Evolutionary conservation across 306 rosid species (phyloP).

Genomic region (Cicer bijugum): DNA sequence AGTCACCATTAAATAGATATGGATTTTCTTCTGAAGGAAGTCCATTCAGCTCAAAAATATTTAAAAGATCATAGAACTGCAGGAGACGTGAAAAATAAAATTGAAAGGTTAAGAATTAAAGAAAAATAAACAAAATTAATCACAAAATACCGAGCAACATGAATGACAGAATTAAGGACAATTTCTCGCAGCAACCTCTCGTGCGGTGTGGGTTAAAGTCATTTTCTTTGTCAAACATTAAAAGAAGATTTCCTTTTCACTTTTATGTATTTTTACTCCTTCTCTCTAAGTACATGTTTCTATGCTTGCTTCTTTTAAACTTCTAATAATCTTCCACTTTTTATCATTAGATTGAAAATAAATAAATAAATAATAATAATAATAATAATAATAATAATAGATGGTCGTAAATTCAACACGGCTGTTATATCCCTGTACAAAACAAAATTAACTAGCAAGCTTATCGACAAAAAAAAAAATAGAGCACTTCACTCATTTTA

Average conservation of each 20-base stretch:
- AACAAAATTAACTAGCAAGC: not conserved
- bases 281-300: not conserved
- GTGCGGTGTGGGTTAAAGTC: not conserved
- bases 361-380: not conserved
- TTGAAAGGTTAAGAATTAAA: slow-evolving; percentile 1
- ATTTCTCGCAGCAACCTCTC: not conserved
- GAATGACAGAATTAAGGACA: not conserved
- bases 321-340: not conserved
- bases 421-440: not conserved
- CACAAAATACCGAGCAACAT: slow-evolving; percentile 9
- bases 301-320: slow-evolving; percentile 1
- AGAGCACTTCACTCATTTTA: not conserved
- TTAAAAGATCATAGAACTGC: slow-evolving; percentile 96
- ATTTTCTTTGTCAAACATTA: not conserved
- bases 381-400: not conserved
- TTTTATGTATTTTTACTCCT: not conserved
- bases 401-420: not conserved
- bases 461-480: not conserved
- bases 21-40: slow-evolving; percentile 99
- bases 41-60: slow-evolving; percentile 98
- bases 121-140: not conserved
- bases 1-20: slow-evolving; percentile 94
- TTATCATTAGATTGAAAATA: not conserved
- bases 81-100: slow-evolving; percentile 38
- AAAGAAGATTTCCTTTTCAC: not conserved